Conservation (phyloP, 2,329 filamentous ascomycete species). For the Cadophora malorum region DNA sequence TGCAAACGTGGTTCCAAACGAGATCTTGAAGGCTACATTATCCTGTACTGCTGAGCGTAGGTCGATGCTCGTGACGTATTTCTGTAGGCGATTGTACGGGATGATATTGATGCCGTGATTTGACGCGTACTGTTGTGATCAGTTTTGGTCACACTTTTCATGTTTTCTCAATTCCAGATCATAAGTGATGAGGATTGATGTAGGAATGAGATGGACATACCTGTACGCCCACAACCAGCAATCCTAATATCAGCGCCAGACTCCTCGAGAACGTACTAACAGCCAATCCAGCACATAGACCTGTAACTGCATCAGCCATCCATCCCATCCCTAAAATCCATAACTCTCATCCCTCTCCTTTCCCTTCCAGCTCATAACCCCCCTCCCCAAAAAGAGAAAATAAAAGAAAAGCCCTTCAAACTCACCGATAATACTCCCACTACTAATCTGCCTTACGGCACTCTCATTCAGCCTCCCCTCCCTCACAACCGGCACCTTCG, state of each 20-base stretch:
- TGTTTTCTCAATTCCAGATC: no score
- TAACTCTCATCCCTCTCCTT: not conserved
- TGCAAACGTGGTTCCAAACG: conserved; percentile 76
- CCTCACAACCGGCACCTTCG: conserved; percentile 34
- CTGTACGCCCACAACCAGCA: conserved; percentile 61
- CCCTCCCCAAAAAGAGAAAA: not conserved
- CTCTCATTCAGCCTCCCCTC: conserved; percentile 37
- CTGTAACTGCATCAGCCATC: conserved; percentile 24
- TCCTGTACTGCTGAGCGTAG: conserved; percentile 49
- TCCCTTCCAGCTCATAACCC: not conserved
- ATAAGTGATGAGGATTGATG: not conserved
- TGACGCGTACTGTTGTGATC: conserved; percentile 52
- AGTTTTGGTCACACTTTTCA: not conserved
- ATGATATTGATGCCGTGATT: conserved; percentile 56
- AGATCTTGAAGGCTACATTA: conserved; percentile 51
- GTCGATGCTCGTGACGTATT: conserved; percentile 57
- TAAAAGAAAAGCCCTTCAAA: not conserved
- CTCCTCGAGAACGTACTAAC: conserved; percentile 75
- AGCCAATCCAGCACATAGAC: conserved; percentile 51
- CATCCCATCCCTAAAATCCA: not conserved
- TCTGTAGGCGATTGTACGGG: conserved; percentile 50
- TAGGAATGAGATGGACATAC: conserved; percentile 26
- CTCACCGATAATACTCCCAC: conserved; percentile 44
- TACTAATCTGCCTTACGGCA: conserved; percentile 44
- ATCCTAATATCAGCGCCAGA: conserved; percentile 69